phyloP scores from a whole-genome alignment of 768 basidiomycete species.

The Baorangia bicolor region DNA sequence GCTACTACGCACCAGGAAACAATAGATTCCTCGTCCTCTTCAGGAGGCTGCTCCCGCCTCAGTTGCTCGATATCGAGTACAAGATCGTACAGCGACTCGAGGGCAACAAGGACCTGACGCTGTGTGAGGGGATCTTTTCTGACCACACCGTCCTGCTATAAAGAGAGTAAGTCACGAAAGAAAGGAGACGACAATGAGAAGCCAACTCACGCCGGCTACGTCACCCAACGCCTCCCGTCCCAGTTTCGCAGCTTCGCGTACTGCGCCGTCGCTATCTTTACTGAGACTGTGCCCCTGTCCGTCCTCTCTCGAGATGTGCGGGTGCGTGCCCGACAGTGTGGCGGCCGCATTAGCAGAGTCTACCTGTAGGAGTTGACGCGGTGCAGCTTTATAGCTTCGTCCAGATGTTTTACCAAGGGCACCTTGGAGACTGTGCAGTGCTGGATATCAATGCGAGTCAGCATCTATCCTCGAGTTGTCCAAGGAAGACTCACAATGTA shows the following conservation, averaged over 20 bases:
- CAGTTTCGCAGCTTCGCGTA: slow-evolving; percentile 71
- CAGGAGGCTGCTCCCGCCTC: slow-evolving; percentile 69
- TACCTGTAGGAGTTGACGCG: slow-evolving; percentile 92
- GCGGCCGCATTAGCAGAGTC: slow-evolving; percentile 47
- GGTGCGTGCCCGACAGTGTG: slow-evolving; percentile 42
- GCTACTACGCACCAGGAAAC: slow-evolving; percentile 43
- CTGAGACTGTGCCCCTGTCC: slow-evolving; percentile 24
- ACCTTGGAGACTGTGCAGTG: slow-evolving; percentile 79
- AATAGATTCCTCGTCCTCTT: slow-evolving; percentile 45
- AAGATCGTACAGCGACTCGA: slow-evolving; percentile 85
- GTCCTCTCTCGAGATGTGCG: slow-evolving; percentile 55
- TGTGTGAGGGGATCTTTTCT: slow-evolving; percentile 73
- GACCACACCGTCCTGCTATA: slow-evolving; percentile 60
- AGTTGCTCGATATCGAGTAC: slow-evolving; percentile 85
- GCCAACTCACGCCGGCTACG: slow-evolving; percentile 47
- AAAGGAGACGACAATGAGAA: background rate
- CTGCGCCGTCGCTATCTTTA: slow-evolving; percentile 51
- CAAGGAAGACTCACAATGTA: slow-evolving; percentile 45
- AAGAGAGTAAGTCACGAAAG: background rate
- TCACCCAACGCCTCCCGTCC: slow-evolving; percentile 71
- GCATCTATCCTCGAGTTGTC: background rate
- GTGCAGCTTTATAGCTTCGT: slow-evolving; percentile 93
- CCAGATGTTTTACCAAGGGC: slow-evolving; percentile 94
- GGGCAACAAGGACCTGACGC: slow-evolving; percentile 70
- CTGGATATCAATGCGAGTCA: slow-evolving; percentile 35